Conservation (phyloP, 2,329 filamentous ascomycete genomes). For the Lasiodiplodia citricola region DNA sequence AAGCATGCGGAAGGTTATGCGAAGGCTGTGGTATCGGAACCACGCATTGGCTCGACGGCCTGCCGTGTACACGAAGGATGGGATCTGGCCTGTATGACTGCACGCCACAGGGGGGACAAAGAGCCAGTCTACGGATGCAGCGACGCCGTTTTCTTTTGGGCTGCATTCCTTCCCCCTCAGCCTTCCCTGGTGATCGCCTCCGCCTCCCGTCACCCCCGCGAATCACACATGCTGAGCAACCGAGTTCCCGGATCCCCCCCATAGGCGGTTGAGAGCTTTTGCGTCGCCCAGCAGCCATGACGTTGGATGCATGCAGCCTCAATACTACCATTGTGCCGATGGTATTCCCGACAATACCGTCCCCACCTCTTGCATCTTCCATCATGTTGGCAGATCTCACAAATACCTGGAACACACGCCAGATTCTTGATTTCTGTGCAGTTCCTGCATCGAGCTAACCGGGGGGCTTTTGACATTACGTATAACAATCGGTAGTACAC, state of each 20-base stretch:
- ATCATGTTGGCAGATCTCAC: background rate
- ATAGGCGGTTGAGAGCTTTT: background rate
- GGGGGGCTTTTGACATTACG: background rate
- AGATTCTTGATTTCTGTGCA: constrained; percentile 3
- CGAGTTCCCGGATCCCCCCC: background rate
- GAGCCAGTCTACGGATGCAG: constrained; percentile 16
- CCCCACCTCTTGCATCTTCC: background rate
- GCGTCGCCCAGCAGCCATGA: background rate
- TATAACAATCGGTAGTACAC: background rate
- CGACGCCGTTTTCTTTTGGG: background rate
- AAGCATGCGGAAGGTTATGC: constrained; percentile 17
- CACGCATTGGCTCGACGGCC: background rate
- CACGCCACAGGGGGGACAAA: constrained; percentile 1
- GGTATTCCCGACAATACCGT: background rate
- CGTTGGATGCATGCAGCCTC: constrained; percentile 2
- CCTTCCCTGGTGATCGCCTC: constrained; percentile 2
- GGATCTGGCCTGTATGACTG: background rate
- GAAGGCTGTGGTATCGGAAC: background rate
- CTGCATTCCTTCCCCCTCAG: background rate
- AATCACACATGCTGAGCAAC: constrained; percentile 8
- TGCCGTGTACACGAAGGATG: background rate
- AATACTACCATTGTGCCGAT: background rate
- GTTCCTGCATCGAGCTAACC: constrained; percentile 17
- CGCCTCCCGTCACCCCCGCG: background rate
- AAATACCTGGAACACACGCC: background rate